Base-by-base conservation (phyloP, 23 red algal genomes). In the Pyropia yezoensis region DNA sequence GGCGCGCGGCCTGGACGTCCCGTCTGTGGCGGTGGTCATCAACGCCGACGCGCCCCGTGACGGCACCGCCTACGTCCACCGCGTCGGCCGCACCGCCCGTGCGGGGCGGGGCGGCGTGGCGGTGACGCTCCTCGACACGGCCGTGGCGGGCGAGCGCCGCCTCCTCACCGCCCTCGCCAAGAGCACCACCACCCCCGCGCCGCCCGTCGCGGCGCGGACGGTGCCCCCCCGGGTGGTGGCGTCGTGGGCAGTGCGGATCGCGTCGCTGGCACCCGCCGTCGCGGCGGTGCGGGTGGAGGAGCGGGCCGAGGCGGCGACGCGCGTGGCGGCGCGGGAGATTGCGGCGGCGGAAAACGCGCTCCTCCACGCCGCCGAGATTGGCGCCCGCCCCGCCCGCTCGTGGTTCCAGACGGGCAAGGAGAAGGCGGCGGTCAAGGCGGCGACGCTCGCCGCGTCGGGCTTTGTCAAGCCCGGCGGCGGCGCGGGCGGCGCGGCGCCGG, bases 81-180 rank as follows among this genome's bases (percentile, higher is more conserved):
- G 91, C 45, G 91, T 96, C 18, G 91, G 91, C 49, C 61, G 91
- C 23, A 96, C 91, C 13, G 91, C 91, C 21, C 79, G 91, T 18
- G 91, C 91, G 6, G 91, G 91, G 45, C 60, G 63, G 22, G 59
- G 14, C 27, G 91, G 91, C 28, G 67, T 70, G 17, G 91, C 91
- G 49, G 86, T 87, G 39, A 84, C 75, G 28, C 47, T 96, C 49
- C 63, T 96, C 23, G 69, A 83, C 28, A 73, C 28, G 33, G 73
- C 63, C 20, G 67, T 23, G 6, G 57, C 66, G 18, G 64, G 71
- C 18, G 91, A 88, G 60, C 83, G 91, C n/a, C 69, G 70, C 33
- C 57, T 96, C 33, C 77, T 96, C 52, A 80, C 69, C 66, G 64
- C n/a, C 54, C 57, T 96, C 20, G 79, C 64, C 32, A 85, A 90